Evolutionary conservation across 2,329 filamentous ascomycete genomes (phyloP).

Genomic region (Aspergillus chevalieri): DNA sequence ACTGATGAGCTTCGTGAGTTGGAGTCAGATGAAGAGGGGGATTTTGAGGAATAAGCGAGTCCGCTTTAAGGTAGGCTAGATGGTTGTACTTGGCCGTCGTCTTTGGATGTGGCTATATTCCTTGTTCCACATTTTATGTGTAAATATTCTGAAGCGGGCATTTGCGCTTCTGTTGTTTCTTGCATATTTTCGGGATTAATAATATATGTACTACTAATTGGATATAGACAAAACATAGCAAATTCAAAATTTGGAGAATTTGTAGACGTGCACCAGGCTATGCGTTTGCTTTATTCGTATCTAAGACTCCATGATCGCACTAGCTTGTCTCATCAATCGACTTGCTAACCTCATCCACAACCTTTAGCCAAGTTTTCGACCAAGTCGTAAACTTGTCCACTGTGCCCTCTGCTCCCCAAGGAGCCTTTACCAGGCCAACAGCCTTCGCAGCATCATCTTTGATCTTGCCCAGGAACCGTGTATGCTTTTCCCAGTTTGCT

Average conservation of each 20-base stretch:
- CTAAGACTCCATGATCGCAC: not conserved
- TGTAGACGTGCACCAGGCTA: too few relatives aligned
- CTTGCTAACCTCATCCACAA: conserved; percentile 38
- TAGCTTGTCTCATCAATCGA: conserved; percentile 10
- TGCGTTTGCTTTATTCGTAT: conserved; percentile 1
- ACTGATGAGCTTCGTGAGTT: conserved; percentile 35
- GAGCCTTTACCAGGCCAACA: conserved; percentile 63
- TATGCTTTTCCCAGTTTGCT: conserved; percentile 29
- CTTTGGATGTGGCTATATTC: not conserved
- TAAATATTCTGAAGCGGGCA: not conserved
- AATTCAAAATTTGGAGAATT: not conserved
- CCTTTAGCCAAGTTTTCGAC: conserved; percentile 54
- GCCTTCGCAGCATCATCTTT: conserved; percentile 53
- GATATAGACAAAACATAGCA: not conserved
- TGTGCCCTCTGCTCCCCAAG: conserved; percentile 60
- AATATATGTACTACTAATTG: not conserved
- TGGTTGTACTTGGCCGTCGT: too few relatives aligned
- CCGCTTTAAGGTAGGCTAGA: too few relatives aligned
- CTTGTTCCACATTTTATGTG: not conserved
- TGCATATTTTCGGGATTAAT: conserved; percentile 2
- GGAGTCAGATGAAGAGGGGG: conserved; percentile 22
- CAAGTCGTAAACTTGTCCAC: conserved; percentile 75
- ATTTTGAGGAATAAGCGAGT: conserved; percentile 4
- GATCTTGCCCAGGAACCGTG: conserved; percentile 25
- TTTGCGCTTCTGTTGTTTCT: conserved; percentile 5